Conservation (phyloP, 148 eudicot genomes). For the Rhododendron griersonianum region DNA sequence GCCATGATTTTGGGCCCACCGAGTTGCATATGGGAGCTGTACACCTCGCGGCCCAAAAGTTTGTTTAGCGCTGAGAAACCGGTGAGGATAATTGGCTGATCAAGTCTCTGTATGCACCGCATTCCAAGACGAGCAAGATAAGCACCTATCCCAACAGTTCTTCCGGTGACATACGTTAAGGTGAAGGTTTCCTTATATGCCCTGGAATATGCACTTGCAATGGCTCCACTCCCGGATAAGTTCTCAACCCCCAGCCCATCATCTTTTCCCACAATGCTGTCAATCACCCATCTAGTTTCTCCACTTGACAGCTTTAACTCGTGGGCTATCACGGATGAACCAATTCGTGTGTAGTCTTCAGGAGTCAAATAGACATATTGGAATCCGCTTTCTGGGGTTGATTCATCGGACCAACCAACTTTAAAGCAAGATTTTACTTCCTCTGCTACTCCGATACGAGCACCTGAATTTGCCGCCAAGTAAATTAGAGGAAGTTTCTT, state of each 20-base stretch:
- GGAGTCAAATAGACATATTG: constrained; percentile 87
- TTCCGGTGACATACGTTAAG: constrained; percentile 88
- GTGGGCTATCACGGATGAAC: constrained; percentile 80
- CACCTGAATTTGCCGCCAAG: constrained; percentile 96
- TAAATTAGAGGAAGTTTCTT: constrained; percentile 87
- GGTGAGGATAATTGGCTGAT: constrained; percentile 92
- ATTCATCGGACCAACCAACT: constrained; percentile 93
- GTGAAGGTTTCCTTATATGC: constrained; percentile 96
- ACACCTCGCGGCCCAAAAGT: constrained; percentile 92
- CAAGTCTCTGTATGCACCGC: constrained; percentile 98
- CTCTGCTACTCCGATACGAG: constrained; percentile 93
- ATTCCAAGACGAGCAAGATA: constrained; percentile 98
- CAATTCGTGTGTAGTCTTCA: constrained; percentile 59
- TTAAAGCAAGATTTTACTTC: constrained; percentile 94
- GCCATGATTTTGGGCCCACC: constrained; percentile 99
- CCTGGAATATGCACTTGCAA: constrained; percentile 91
- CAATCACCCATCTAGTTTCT: constrained; percentile 80
- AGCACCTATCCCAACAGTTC: constrained; percentile 98
- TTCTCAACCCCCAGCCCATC: constrained; percentile 97
- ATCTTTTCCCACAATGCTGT: constrained; percentile 92
- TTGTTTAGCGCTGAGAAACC: constrained; percentile 98
- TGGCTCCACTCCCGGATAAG: constrained; percentile 97
- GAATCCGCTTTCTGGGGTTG: constrained; percentile 78
- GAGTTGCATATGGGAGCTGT: constrained; percentile 99
- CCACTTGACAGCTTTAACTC: constrained; percentile 67